Evolutionary conservation across 371 early-diverging fungal species (phyloP).

Genomic region (Parasitella parasitica): DNA sequence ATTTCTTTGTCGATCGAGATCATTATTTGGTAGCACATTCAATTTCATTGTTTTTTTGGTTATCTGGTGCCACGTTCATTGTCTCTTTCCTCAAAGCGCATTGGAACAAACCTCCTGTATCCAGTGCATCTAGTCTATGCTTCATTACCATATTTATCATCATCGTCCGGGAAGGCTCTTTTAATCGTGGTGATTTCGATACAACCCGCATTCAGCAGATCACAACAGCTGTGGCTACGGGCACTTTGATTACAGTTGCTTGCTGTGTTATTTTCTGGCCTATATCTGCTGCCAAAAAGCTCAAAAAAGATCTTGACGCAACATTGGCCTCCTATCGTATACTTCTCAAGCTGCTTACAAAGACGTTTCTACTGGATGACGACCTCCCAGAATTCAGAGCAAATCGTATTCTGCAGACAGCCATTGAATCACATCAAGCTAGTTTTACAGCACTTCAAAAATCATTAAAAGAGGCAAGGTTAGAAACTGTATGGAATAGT

Average conservation of each 20-base stretch:
- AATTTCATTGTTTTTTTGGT: conserved; percentile 55
- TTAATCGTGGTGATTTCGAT: conserved; percentile 53
- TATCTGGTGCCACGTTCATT: conserved; percentile 59
- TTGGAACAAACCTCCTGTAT: conserved; percentile 64
- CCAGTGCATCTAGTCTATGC: conserved; percentile 62
- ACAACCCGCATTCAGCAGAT: conserved; percentile 56
- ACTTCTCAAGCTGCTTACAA: conserved; percentile 58
- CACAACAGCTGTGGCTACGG: conserved; percentile 55
- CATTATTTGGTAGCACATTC: conserved; percentile 43
- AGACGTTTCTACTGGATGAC: conserved; percentile 68
- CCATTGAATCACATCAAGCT: conserved; percentile 63
- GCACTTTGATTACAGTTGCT: conserved; percentile 55
- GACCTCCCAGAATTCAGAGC: conserved; percentile 56
- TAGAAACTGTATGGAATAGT: conserved; percentile 58
- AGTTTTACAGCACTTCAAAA: conserved; percentile 64
- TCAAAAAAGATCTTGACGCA: conserved; percentile 58
- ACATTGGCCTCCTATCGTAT: conserved; percentile 58
- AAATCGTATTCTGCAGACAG: conserved; percentile 49
- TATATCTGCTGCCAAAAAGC: conserved; percentile 54
- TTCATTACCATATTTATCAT: conserved; percentile 61
- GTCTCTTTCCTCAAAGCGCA: conserved; percentile 63
- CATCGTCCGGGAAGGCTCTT: conserved; percentile 52
- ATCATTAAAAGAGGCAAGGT: conserved; percentile 61
- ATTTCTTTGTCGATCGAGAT: conserved; percentile 55
- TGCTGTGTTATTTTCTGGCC: conserved; percentile 65